Conservation (phyloP, 495 filamentous ascomycete genomes). For the Penicillium mononematosum region DNA sequence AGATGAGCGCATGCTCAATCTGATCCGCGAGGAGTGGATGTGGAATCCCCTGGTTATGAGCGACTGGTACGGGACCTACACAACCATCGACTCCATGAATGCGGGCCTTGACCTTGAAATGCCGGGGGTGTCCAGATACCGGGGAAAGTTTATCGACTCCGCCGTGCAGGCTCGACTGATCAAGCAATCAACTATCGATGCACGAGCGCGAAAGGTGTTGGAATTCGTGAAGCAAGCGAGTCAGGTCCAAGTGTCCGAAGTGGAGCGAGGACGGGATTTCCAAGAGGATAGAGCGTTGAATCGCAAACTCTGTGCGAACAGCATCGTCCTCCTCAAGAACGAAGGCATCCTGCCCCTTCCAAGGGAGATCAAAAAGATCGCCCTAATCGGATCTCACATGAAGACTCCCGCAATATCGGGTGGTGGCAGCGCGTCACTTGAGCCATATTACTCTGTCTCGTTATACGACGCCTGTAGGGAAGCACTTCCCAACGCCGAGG, state of each 20-base stretch:
- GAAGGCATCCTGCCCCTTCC: slow-evolving; percentile 61
- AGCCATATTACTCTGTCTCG: slow-evolving; percentile 69
- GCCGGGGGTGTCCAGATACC: slow-evolving; percentile 61
- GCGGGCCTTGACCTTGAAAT: slow-evolving; percentile 71
- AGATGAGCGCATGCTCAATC: slow-evolving; percentile 54
- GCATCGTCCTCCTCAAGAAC: slow-evolving; percentile 76
- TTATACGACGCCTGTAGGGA: slow-evolving; percentile 62
- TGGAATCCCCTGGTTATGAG: slow-evolving; percentile 50
- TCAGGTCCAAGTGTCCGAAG: slow-evolving; percentile 51
- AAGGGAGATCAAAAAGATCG: slow-evolving; percentile 55
- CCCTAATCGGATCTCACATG: slow-evolving; percentile 75
- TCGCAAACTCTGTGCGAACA: slow-evolving; percentile 58
- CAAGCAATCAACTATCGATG: slow-evolving; percentile 50
- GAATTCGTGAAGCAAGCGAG: slow-evolving; percentile 47
- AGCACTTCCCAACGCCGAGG: slow-evolving; percentile 49
- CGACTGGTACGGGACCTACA: slow-evolving; percentile 56
- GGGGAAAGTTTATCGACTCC: slow-evolving; percentile 37
- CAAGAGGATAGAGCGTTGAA: slow-evolving; percentile 61
- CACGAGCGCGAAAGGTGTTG: slow-evolving; percentile 55
- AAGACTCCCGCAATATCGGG: slow-evolving; percentile 69
- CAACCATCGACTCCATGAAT: slow-evolving; percentile 54
- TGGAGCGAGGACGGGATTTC: slow-evolving; percentile 53
- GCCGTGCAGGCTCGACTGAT: slow-evolving; percentile 61
- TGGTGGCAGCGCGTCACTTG: slow-evolving; percentile 73
- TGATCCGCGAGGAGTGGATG: slow-evolving; percentile 66